A percentile compares a stretch with the other conserved stretches of the same genome.
Conservation (phyloP, 2,329 filamentous ascomycete species). For the Tolypocladium sp. region DNA sequence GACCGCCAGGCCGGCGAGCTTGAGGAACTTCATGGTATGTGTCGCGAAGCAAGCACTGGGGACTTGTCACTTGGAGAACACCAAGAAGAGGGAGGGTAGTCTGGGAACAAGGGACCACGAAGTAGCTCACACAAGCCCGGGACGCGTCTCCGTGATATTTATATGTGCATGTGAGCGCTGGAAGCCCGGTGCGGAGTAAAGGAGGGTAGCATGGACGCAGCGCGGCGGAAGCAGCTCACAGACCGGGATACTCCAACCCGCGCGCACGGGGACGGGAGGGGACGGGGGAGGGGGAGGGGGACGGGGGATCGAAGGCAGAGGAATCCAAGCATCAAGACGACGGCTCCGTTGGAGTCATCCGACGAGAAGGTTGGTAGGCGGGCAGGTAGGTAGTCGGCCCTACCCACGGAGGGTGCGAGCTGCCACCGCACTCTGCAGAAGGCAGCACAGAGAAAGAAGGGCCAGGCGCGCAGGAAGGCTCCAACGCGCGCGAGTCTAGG, state of each 20-base stretch:
- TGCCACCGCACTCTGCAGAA: not conserved
- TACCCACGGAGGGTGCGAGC: not conserved
- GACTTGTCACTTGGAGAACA: not conserved
- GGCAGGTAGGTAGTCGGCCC: not conserved
- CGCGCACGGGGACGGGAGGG: not conserved
- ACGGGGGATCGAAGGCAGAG: not conserved
- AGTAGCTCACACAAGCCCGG: not conserved
- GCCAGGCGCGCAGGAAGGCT: not conserved
- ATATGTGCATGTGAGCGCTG: not conserved
- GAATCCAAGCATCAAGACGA: not conserved
- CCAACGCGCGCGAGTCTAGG: not conserved
- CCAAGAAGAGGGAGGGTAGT: not conserved
- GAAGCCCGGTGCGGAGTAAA: not conserved
- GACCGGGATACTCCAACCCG: not conserved
- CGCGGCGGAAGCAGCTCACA: not conserved
- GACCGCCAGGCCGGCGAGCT: constrained; percentile 9
- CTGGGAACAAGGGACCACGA: not conserved
- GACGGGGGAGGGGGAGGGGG: not conserved
- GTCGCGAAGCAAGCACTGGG: not conserved
- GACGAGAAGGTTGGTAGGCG: not conserved
- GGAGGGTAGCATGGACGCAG: not conserved
- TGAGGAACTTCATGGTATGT: constrained; percentile 10
- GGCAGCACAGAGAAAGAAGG: not conserved
- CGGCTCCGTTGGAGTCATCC: not conserved
- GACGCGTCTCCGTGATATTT: not conserved